phyloP scores from a whole-genome alignment of 2,329 filamentous ascomycete genomes.

The Hyphodiscus sp. region DNA sequence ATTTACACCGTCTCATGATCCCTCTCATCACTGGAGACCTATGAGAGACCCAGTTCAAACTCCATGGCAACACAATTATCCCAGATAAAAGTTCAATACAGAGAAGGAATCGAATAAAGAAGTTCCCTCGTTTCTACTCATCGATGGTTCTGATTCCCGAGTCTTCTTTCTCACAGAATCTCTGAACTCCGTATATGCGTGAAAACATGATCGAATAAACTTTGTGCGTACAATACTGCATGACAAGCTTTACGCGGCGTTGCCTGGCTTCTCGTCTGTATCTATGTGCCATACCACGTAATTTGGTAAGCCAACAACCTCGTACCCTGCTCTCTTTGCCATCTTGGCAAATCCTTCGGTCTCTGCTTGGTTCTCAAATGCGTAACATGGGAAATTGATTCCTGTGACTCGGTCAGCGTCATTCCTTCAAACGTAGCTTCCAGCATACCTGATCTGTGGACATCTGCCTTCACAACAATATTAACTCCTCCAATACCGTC shows the following conservation, averaged over 20 bases:
- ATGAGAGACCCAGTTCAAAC: constrained; percentile 14
- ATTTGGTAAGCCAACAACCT: constrained; percentile 88
- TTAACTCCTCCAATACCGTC: constrained; percentile 97
- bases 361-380: constrained; percentile 98
- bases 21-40: neutral
- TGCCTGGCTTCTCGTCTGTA: constrained; percentile 88
- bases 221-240: constrained; percentile 17
- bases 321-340: constrained; percentile 92
- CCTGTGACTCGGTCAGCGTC: constrained; percentile 44
- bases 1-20: constrained; percentile 8
- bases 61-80: constrained; percentile 11
- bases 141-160: constrained; percentile 16
- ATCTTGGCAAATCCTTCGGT: constrained; percentile 99
- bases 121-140: constrained; percentile 10
- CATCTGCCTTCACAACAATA: constrained; percentile 95
- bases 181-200: constrained; percentile 30
- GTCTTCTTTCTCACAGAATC: constrained; percentile 22
- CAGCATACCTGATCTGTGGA: constrained; percentile 76
- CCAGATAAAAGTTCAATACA: constrained; percentile 17
- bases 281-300: constrained; percentile 99
- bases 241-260: constrained; percentile 34
- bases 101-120: constrained; percentile 16
- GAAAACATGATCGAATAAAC: constrained; percentile 20
- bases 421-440: neutral
- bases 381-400: constrained; percentile 94